Evolutionary conservation across 1,284 basidiomycete genomes (phyloP).

Genomic region (Retiboletus flavoniger): DNA sequence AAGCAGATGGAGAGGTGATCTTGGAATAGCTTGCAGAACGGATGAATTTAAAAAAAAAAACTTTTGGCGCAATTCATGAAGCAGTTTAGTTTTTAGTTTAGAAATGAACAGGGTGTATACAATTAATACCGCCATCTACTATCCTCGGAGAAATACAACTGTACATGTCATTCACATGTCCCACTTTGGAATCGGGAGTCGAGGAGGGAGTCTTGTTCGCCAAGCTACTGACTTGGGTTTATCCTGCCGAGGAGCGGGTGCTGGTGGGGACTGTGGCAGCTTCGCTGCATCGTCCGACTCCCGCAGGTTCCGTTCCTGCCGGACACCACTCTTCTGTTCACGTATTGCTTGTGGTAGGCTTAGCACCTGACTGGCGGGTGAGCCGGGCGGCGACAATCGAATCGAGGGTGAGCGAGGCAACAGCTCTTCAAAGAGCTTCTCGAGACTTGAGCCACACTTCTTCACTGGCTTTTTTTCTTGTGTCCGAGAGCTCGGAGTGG

Average conservation of each 20-base stretch:
- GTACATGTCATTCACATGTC: conserved; percentile 13
- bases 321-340: background rate
- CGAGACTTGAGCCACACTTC: conserved; percentile 12
- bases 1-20: too few relatives aligned
- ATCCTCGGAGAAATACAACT: background rate
- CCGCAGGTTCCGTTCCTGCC: background rate
- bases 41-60: too few relatives aligned
- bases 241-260: conserved; percentile 3
- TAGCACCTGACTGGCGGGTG: conserved; percentile 4
- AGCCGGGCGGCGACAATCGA: conserved; percentile 22
- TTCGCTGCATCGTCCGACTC: background rate
- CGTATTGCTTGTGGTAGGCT: background rate
- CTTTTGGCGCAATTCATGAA: background rate
- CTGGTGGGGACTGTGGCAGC: background rate
- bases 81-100: background rate
- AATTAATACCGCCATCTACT: background rate
- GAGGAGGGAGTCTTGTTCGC: conserved; percentile 32
- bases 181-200: conserved; percentile 33
- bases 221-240: conserved; percentile 18
- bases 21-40: too few relatives aligned
- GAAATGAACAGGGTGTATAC: background rate
- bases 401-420: conserved; percentile 22
- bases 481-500: background rate
- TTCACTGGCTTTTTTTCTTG: background rate
- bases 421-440: conserved; percentile 19